Percentiles rank a stretch among this genome's conserved stretches.
These are phyloP conservation scores for Cornus suecica DNA, from an alignment of 148 eudicot genomes.

Conservation along the genomic window DNA sequence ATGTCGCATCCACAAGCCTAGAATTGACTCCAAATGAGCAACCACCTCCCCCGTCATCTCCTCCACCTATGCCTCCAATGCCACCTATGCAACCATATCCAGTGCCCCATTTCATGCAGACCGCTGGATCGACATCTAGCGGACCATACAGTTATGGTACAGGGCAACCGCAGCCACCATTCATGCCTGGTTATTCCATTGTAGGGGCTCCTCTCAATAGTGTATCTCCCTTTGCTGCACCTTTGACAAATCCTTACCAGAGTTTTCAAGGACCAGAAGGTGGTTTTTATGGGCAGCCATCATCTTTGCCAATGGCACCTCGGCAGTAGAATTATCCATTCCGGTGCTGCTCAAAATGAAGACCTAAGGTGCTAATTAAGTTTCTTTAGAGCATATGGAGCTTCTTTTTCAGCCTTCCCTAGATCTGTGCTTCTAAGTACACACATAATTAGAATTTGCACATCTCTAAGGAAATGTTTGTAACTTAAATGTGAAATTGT, in stretches of 20 bases:
- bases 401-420: neutral
- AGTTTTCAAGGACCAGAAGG: constrained; percentile 55
- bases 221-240: constrained; percentile 33
- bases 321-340: constrained; percentile 22
- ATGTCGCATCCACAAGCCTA: constrained; percentile 28
- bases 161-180: constrained; percentile 36
- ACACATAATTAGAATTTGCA: constrained; percentile 24
- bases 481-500: constrained; percentile 12
- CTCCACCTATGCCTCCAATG: constrained; percentile 60
- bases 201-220: constrained; percentile 39
- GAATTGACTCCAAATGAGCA: constrained; percentile 34
- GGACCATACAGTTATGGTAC: constrained; percentile 47
- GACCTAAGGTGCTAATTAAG: neutral
- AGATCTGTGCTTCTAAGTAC: constrained; percentile 17
- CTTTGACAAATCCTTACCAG: constrained; percentile 46
- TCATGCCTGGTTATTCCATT: constrained; percentile 38
- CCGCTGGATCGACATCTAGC: constrained; percentile 38
- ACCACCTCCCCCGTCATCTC: constrained; percentile 66
- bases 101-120: constrained; percentile 54
- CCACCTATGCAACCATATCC: constrained; percentile 62
- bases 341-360: neutral
- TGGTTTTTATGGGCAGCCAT: constrained; percentile 52
- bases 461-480: constrained; percentile 24
- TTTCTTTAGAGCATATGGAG: neutral
- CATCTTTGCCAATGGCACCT: constrained; percentile 65